Evolutionary conservation across 2,329 filamentous ascomycete genomes (phyloP), one percentile per base, ranked within the genome.

Genomic region (Byssothecium circinans): DNA sequence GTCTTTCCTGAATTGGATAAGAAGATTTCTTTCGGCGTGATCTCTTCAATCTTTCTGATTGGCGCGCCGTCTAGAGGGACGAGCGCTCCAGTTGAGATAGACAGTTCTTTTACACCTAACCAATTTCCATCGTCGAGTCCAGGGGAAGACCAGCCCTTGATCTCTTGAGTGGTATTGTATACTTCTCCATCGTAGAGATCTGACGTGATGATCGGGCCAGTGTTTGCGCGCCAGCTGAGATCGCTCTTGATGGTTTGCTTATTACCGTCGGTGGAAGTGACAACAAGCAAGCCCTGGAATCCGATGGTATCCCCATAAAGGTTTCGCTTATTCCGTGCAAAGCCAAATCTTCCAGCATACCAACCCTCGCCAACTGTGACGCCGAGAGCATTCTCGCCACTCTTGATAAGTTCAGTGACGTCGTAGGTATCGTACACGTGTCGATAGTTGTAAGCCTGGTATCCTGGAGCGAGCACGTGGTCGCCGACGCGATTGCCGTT

Each of bases 361-460:
- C 79, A 82, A 1, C 80, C 78, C 52, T 80, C 77, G 2, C 68
- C 77, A 18, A 80, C 67, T 12, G 71, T 68, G 3, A 73, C 67
- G 0, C 67, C 73, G 27, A 80, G 61, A 0, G 62, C 64, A 53
- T 81, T 81, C 0, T 54, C 35, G 1, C 58, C 60, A 8, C 47
- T 22, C 2, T 43, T 47, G 1, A 82, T 46, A 0, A 78, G 64
- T 0, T 65, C 49, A 0, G 73, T 74, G 1, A 83, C 75, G 49
- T 83, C 78, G 45, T 78, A 80, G 0, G 75, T 78, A 45, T 82
- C 74, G 49, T 83, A 84, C 1, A 73, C 67, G n/a, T 78, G 72
- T 0, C 80, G 71, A 38, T 76, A 62, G 0, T 73, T 64, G 51
- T 83, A 83, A 2, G 73, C 74, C 35, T 76, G 75, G 76, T 78